Conservation (phyloP, 768 basidiomycete genomes). For the Nidularia pulvinata region DNA sequence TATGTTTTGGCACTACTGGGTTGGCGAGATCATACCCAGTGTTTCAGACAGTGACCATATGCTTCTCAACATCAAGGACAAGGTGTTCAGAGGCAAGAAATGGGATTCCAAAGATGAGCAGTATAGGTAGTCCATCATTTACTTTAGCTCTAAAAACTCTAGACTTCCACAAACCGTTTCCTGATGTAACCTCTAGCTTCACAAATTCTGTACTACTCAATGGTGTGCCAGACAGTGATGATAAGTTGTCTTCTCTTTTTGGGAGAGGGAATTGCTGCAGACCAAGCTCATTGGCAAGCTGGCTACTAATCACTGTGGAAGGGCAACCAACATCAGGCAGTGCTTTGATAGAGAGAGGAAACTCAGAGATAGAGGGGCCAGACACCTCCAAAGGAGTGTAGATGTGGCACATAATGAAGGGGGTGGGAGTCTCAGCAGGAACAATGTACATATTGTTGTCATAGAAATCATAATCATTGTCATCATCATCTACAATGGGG, state of each 20-base stretch:
- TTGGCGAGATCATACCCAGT: too few species aligned
- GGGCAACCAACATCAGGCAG: conserved; percentile 16
- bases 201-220: conserved; percentile 1
- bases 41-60: too few species aligned
- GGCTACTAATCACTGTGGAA: conserved; percentile 14
- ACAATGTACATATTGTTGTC: not conserved
- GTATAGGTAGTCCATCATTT: conserved; percentile 6
- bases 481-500: not conserved
- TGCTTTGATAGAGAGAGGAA: conserved; percentile 3
- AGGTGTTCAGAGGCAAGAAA: conserved; percentile 9
- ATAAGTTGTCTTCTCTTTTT: not conserved
- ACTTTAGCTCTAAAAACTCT: conserved; percentile 8
- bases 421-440: not conserved
- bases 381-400: not conserved
- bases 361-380: conserved; percentile 3
- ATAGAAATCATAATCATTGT: not conserved
- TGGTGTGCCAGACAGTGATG: not conserved
- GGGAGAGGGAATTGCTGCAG: conserved; percentile 1
- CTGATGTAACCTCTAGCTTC: conserved; percentile 2
- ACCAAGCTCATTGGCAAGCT: conserved; percentile 7
- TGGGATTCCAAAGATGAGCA: conserved; percentile 11
- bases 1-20: too few species aligned
- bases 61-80: conserved; percentile 5
- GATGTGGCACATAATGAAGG: not conserved
- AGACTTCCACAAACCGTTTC: conserved; percentile 7